Evolutionary conservation across 371 early-diverging fungal species (phyloP), one percentile per base, ranked within the genome.

Genomic region (Capniomyces stellatus): DNA sequence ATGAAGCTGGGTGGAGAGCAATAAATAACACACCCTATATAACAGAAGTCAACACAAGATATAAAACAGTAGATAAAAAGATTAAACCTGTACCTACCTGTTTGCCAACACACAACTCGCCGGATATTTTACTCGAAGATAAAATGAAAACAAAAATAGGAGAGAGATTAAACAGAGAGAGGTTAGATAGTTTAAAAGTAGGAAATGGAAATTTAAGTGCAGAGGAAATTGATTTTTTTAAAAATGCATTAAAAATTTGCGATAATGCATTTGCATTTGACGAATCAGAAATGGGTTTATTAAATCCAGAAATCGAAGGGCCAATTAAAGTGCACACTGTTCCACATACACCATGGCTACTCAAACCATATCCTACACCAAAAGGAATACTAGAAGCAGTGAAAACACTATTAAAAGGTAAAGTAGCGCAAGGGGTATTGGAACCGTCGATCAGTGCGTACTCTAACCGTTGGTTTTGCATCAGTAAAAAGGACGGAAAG

Each of bases 371-470:
- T 28, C 44, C 58, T 15, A 29, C 53, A 1, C 54, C 56, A 3
- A 22, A 46, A 51, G 28, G 24, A 30, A 46, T 57, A 27, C 46
- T 22, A 24, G 30, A 54, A 10, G 30, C 30, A 1, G 55, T 57
- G 18, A 39, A 53, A 29, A 28, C 28, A 2, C 22, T 57, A 2
- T 24, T 57, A 12, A 31, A 52, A 30, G 18, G 21, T 2, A 55
- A 52, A 21, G 1, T 66, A 12, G 56, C 52, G 18, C 52, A 49
- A 1, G 58, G 60, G 12, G 48, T 66, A 12, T 15, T 64, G 1
- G 66, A 66, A 49, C 60, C 59, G 13, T 57, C 55, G 10, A 54
- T 50, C 29, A 58, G 60, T 1, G 35, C 58, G 3, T 66, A 64
- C 31, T 23, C 60, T 2, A 55, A 49, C 27, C 51, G 48, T 3